Conservation (phyloP, 768 basidiomycete genomes). For the Clitopilus passeckerianus region DNA sequence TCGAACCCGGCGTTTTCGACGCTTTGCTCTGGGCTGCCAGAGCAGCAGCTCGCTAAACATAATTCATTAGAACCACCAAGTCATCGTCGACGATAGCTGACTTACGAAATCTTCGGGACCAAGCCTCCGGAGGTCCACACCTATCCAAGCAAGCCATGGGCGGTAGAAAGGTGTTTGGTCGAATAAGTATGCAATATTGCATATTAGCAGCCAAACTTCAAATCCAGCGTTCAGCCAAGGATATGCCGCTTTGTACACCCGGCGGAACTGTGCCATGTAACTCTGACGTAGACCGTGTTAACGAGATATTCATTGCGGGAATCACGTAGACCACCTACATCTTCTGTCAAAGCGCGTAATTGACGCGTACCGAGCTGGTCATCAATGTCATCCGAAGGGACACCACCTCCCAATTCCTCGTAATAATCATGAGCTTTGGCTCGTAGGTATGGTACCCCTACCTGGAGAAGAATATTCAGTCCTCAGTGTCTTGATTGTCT, state of each 20-base stretch:
- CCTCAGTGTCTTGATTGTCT: slow-evolving; percentile 1
- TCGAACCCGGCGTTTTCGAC: slow-evolving; percentile 25
- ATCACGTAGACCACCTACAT: slow-evolving; percentile 29
- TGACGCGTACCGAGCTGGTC: slow-evolving; percentile 43
- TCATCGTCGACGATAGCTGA: not conserved
- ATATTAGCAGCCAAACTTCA: slow-evolving; percentile 79
- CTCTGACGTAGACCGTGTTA: slow-evolving; percentile 30
- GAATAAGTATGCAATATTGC: slow-evolving; percentile 89
- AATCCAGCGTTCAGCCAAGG: slow-evolving; percentile 77
- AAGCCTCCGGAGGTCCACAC: slow-evolving; percentile 77
- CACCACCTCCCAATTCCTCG: slow-evolving; percentile 83
- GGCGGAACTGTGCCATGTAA: slow-evolving; percentile 46
- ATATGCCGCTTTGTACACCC: slow-evolving; percentile 68
- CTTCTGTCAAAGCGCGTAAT: slow-evolving; percentile 42
- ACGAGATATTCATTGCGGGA: not conserved
- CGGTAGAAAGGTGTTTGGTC: slow-evolving; percentile 82
- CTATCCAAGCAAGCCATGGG: slow-evolving; percentile 87
- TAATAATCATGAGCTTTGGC: slow-evolving; percentile 89
- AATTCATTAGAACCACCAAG: not conserved
- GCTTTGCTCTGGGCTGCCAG: slow-evolving; percentile 22
- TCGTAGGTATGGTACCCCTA: slow-evolving; percentile 85
- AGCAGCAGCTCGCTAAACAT: slow-evolving; percentile 36
- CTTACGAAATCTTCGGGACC: slow-evolving; percentile 76
- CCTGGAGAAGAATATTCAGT: slow-evolving; percentile 45
- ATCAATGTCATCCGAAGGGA: slow-evolving; percentile 60